Percentiles rank a stretch among this genome's conserved stretches.
phyloP scores from a whole-genome alignment of 2,329 filamentous ascomycete genomes.

The Sporothrix euskadiensis region DNA sequence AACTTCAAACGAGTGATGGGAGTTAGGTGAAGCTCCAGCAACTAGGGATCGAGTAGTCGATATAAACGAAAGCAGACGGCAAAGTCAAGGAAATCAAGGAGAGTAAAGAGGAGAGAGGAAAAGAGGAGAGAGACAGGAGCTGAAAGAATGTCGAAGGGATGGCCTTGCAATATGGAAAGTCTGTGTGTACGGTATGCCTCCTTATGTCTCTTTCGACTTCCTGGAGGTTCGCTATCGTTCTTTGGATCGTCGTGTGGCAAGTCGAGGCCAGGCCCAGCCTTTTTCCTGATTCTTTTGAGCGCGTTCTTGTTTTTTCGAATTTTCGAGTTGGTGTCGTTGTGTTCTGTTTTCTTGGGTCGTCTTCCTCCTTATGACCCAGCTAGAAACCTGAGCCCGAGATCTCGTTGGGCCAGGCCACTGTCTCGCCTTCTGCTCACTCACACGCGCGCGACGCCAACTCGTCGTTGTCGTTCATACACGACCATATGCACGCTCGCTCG shows the following conservation, averaged over 20 bases:
- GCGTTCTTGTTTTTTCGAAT: neutral
- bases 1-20: conserved; percentile 47
- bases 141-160: conserved; percentile 28
- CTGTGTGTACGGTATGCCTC: conserved; percentile 22
- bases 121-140: conserved; percentile 30
- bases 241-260: conserved; percentile 8
- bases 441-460: neutral
- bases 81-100: neutral
- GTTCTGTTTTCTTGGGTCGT: neutral
- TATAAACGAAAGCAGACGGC: neutral
- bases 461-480: conserved; percentile 35
- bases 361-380: neutral
- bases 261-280: neutral
- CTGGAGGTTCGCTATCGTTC: neutral
- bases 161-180: conserved; percentile 17
- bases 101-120: neutral
- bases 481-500: conserved; percentile 39
- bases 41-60: conserved; percentile 28
- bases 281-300: neutral
- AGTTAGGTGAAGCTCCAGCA: conserved; percentile 46
- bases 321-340: neutral
- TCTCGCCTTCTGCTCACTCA: neutral
- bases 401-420: neutral
- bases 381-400: neutral
- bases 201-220: neutral